phyloP scores from a whole-genome alignment of 1,139 yeast genomes.

The Groenewaldozyma auringiensis region DNA sequence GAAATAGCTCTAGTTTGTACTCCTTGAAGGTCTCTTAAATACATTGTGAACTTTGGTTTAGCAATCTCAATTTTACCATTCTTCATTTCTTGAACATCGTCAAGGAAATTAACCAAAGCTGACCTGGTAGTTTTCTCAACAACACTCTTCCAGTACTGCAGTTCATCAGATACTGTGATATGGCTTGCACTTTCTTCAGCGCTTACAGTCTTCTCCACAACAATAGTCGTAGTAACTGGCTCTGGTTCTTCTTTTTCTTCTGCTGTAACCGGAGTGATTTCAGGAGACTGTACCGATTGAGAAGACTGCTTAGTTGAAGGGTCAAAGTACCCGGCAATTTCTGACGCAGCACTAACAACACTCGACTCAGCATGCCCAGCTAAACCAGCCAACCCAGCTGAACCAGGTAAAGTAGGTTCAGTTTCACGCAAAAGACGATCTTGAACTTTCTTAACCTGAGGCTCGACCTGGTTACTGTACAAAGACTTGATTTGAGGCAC shows the following conservation, averaged over 20 bases:
- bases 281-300: neutral
- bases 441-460: slow-evolving; percentile 23
- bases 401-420: no score
- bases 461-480: slow-evolving; percentile 22
- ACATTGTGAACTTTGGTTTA: slow-evolving; percentile 22
- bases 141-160: slow-evolving; percentile 23
- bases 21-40: slow-evolving; percentile 19
- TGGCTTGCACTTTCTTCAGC: neutral
- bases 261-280: neutral
- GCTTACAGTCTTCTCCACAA: neutral
- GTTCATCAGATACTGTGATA: slow-evolving; percentile 5
- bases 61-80: slow-evolving; percentile 17
- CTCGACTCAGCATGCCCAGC: no score
- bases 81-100: slow-evolving; percentile 28
- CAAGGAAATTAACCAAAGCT: slow-evolving; percentile 26
- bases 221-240: neutral
- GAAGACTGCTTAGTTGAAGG: neutral
- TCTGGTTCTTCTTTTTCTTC: no score
- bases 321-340: no score
- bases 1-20: slow-evolving; percentile 16
- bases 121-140: slow-evolving; percentile 27
- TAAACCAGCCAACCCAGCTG: no score
- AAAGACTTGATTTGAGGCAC: slow-evolving; percentile 18
- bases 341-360: no score
- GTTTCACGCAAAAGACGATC: slow-evolving; percentile 14